Evolutionary conservation across 2,329 filamentous ascomycete genomes (phyloP).

Genomic region (Allantophomopsis lycopodina): DNA sequence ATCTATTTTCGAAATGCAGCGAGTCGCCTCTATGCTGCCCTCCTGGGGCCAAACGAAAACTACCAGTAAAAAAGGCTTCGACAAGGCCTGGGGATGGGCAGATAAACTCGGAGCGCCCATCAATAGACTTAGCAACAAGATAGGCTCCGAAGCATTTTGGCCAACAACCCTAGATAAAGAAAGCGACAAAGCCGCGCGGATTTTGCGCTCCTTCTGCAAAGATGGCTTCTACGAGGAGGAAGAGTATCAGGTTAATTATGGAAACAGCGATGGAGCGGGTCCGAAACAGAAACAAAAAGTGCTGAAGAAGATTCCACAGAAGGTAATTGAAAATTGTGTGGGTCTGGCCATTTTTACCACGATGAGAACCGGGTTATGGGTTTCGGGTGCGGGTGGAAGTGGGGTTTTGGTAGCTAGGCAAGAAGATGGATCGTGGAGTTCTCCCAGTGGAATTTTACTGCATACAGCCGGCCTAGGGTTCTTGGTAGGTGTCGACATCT

Average conservation of each 20-base stretch:
- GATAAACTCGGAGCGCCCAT: constrained; percentile 64
- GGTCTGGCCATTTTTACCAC: constrained; percentile 90
- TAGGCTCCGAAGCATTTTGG: constrained; percentile 76
- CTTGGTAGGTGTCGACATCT: constrained; percentile 83
- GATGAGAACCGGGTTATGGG: constrained; percentile 86
- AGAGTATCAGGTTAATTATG: constrained; percentile 19
- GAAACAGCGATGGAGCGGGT: constrained; percentile 16
- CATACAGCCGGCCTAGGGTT: constrained; percentile 86
- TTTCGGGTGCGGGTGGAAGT: constrained; percentile 81
- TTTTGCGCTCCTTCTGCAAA: constrained; percentile 80
- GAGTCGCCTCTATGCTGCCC: constrained; percentile 17
- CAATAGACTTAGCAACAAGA: constrained; percentile 68
- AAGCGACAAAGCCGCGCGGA: constrained; percentile 81
- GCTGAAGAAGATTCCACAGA: constrained; percentile 69
- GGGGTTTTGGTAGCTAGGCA: constrained; percentile 76
- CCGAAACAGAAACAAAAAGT: constrained; percentile 40
- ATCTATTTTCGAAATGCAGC: constrained; percentile 14
- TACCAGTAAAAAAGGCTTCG: constrained; percentile 51
- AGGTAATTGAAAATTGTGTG: constrained; percentile 79
- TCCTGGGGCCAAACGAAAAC: constrained; percentile 41
- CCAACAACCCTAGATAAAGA: constrained; percentile 76
- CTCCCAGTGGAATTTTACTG: constrained; percentile 79
- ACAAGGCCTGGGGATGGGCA: constrained; percentile 54
- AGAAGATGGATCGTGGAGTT: constrained; percentile 80
- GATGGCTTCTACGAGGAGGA: constrained; percentile 56